Base-by-base conservation (phyloP, 2,329 filamentous ascomycete genomes). In the Zasmidium cellare region DNA sequence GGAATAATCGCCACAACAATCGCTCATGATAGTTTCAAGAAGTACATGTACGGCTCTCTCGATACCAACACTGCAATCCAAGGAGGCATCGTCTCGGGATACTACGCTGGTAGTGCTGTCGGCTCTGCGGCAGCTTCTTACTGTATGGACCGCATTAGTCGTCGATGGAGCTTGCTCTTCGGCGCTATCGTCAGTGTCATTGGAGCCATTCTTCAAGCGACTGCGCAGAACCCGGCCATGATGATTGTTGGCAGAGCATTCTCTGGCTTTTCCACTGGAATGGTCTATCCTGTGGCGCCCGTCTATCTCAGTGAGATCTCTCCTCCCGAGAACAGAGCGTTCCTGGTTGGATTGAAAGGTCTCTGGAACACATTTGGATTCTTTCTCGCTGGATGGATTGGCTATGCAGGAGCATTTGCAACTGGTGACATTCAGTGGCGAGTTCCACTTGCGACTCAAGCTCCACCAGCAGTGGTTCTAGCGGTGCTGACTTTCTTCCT, bases 351-450 rank as follows among this genome's bases (percentile, higher is more conserved):
- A 22, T 64, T 71, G 9, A 69, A 72, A 46, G 68, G 66, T 24
- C 66, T 69, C 69, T 50, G 68, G 62, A 46, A 62, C 23, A 67
- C 72, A 0, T 55, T 74, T 6, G 77, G 76, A 3, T 77, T 72
- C 50, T 72, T 75, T 58, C 52, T 66, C 9, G 76, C 74, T 1
- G 74, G 72, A 49, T 78, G 75, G 75, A 71, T 78, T 46, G 76
- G 75, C 2, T 77, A 75, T 55, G 71, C 68, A 2, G 69, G 75
- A 9, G 67, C 68, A 0, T 76, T 70, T 53, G 69, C 68, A 1
- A 19, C 57, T 9, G 70, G 70, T 0, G 62, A 72, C 46, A 45
- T 61, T 0, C 69, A 73, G 49, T 76, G 74, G 74, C 65, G 72
- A 0, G 67, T 75, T 9, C 72, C 71, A 6, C 65, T 76, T 2